A percentile compares a stretch with the other conserved stretches of the same genome.
Conservation (phyloP, 1,139 yeast species). For the Kodamaea anthophila region DNA sequence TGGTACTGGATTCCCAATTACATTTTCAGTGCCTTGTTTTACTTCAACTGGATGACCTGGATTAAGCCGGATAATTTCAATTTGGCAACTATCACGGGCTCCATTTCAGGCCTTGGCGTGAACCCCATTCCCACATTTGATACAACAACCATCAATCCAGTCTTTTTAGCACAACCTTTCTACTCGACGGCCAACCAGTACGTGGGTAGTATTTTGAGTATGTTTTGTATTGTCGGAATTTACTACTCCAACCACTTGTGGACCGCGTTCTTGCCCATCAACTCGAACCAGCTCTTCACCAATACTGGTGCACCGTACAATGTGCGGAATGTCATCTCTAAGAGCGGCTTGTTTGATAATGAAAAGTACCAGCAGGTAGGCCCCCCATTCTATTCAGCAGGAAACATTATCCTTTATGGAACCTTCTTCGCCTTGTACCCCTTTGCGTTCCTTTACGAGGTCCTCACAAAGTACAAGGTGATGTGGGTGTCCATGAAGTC, state of each 20-base stretch:
- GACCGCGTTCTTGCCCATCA: slow-evolving; percentile 14
- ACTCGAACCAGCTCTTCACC: slow-evolving; percentile 9
- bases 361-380: slow-evolving; percentile 19
- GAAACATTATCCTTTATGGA: slow-evolving; percentile 14
- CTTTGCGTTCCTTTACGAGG: slow-evolving; percentile 10
- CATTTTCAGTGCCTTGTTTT: slow-evolving; percentile 12
- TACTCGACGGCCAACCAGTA: slow-evolving; percentile 9
- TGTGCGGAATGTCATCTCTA: slow-evolving; percentile 8
- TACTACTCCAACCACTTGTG: slow-evolving; percentile 13
- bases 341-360: slow-evolving; percentile 9
- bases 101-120: slow-evolving; percentile 11
- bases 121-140: slow-evolving; percentile 16
- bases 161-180: slow-evolving; percentile 8
- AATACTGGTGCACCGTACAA: slow-evolving; percentile 12
- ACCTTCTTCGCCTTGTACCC: slow-evolving; percentile 14
- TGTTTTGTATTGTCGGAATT: slow-evolving; percentile 10
- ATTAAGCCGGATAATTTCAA: slow-evolving; percentile 13
- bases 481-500: slow-evolving; percentile 8
- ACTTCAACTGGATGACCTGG: slow-evolving; percentile 18
- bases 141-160: slow-evolving; percentile 10
- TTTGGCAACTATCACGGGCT: slow-evolving; percentile 14
- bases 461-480: slow-evolving; percentile 2
- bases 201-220: slow-evolving; percentile 10
- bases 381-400: slow-evolving; percentile 39
- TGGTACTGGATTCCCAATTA: slow-evolving; percentile 16